phyloP scores from a whole-genome alignment of 164 flowering plant species.

The Sedum album region DNA sequence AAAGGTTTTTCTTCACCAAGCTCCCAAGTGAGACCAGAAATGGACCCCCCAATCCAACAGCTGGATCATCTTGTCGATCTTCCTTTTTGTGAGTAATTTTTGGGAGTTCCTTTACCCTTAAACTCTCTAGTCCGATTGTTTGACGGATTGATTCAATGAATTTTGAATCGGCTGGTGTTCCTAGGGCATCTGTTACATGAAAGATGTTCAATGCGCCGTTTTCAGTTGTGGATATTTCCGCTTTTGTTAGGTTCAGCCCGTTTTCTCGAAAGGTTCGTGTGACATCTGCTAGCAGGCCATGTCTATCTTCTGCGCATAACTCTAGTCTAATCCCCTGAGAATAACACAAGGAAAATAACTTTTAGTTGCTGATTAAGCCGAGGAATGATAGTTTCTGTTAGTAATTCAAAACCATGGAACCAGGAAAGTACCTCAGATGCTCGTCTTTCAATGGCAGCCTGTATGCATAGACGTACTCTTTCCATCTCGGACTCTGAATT shows the following conservation, averaged over 20 bases:
- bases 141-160: slow-evolving; percentile 55
- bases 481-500: slow-evolving; percentile 70
- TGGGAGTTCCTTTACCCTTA: slow-evolving; percentile 73
- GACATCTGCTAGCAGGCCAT: slow-evolving; percentile 71
- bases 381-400: neutral
- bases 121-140: slow-evolving; percentile 45
- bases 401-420: neutral
- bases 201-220: slow-evolving; percentile 54
- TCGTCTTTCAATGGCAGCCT: slow-evolving; percentile 71
- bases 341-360: neutral
- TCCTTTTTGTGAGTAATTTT: slow-evolving; percentile 18
- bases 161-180: slow-evolving; percentile 48
- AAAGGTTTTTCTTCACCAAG: slow-evolving; percentile 7
- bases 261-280: slow-evolving; percentile 87
- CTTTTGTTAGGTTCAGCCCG: slow-evolving; percentile 76
- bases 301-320: slow-evolving; percentile 38
- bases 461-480: slow-evolving; percentile 59
- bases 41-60: neutral
- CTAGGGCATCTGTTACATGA: slow-evolving; percentile 63
- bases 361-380: neutral
- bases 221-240: slow-evolving; percentile 64
- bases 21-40: neutral
- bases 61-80: neutral
- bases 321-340: slow-evolving; percentile 67
- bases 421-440: slow-evolving; percentile 51